Conservation (phyloP, 495 filamentous ascomycete genomes). For the Diplogelasinospora grovesii region DNA sequence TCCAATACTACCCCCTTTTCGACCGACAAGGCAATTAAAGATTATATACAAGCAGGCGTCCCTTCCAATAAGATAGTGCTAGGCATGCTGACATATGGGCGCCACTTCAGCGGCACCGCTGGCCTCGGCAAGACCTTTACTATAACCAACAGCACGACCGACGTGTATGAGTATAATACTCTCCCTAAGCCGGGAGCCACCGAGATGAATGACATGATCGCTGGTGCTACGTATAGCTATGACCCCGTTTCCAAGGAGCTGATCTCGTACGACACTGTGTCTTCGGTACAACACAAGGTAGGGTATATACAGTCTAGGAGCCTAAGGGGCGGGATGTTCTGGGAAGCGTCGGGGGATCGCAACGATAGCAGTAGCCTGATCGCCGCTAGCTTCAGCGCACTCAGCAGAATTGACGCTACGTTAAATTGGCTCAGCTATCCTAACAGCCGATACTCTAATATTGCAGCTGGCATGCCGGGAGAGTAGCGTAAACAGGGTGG, state of each 20-base stretch:
- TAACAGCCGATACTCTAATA: constrained; percentile 37
- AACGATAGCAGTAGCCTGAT: constrained; percentile 57
- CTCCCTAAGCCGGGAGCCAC: constrained; percentile 43
- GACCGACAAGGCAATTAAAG: constrained; percentile 53
- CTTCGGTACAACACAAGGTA: constrained; percentile 56
- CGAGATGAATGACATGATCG: constrained; percentile 38
- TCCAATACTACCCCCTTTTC: constrained; percentile 59
- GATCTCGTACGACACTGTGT: constrained; percentile 67
- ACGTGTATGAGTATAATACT: constrained; percentile 79
- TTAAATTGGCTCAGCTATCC: constrained; percentile 37
- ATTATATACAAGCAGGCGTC: constrained; percentile 61
- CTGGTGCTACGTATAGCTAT: constrained; percentile 64
- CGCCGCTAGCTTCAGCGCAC: constrained; percentile 34
- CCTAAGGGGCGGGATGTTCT: constrained; percentile 83
- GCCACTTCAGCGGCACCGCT: constrained; percentile 62
- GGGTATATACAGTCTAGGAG: constrained; percentile 53
- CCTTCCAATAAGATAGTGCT: constrained; percentile 62
- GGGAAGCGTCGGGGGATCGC: constrained; percentile 76
- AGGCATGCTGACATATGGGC: constrained; percentile 84
- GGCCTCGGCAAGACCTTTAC: constrained; percentile 61
- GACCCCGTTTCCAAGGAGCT: constrained; percentile 52
- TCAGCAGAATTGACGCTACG: constrained; percentile 31
- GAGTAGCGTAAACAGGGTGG: too few relatives aligned
- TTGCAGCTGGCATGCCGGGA: constrained; percentile 19
- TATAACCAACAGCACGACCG: constrained; percentile 66